Evolutionary conservation across 345 rosid genomes (phyloP), one percentile per base, ranked within the genome.

Genomic region (Dipteronia dyeriana): DNA sequence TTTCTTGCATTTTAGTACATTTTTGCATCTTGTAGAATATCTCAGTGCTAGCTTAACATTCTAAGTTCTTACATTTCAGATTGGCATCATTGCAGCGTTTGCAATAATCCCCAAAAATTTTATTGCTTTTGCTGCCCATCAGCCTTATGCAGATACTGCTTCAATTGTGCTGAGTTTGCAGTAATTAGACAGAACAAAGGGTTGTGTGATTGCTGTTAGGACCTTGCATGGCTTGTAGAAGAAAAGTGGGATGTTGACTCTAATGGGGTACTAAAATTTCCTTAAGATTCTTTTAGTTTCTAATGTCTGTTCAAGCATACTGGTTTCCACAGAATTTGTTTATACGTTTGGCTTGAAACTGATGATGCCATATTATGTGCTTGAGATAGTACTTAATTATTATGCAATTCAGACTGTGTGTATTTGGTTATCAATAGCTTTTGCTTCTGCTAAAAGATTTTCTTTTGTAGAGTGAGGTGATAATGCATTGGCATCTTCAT

Each of bases 101-200:
- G 93, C 75, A 8, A 61, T 16, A 86, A 81, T 31, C 14, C 84
- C 34, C 71, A 90, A 23, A 90, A 81, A 73, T 75, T 82, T 51
- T 75, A 73, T 47, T 90, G 91, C 88, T 83, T 85, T 45, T 83
- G 85, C 75, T 90, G 89, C 76, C 87, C 86, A 45, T 74, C 49
- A 20, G 90, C 87, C 38, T 72, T 86, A 45, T 90, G 93, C 16
- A 81, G 90, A 31, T 45, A 73, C 63, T 90, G 91, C 73, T 68
- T 76, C 47, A 74, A 68, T 61, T 79, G 56, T 76, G 66, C 76
- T 29, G 79, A 77, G n/a, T 85, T 86, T 67, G 84, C 53, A 1
- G 20, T 77, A 12, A 56, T 84, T 49, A 82, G 59, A 76, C 60
- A 66, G 70, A 68, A 71, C 23, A 63, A 59, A 25, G 91, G 91